Evolutionary conservation across 2,329 filamentous ascomycete species (phyloP).

Genomic region (Orbilia quercus): DNA sequence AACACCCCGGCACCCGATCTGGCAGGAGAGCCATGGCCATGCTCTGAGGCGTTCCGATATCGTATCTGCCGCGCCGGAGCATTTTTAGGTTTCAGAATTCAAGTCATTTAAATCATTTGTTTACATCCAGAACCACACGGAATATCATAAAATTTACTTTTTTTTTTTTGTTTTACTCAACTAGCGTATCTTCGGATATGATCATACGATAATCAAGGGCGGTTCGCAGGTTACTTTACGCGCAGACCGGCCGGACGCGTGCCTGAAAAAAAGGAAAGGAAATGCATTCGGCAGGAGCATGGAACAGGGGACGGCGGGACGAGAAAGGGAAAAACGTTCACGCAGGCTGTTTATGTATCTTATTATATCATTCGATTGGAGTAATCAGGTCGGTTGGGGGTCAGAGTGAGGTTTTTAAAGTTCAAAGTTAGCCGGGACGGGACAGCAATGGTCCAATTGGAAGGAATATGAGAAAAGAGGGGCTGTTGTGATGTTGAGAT

Average conservation of each 20-base stretch:
- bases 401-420: no score
- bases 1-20: slow-evolving; percentile 2
- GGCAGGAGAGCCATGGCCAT: not conserved
- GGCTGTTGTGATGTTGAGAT: not conserved
- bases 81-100: slow-evolving; percentile 2
- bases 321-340: slow-evolving; percentile 10
- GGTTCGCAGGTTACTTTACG: slow-evolving; percentile 20
- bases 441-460: no score
- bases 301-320: slow-evolving; percentile 19
- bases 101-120: no score
- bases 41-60: no score
- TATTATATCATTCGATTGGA: no score
- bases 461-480: no score
- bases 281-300: slow-evolving; percentile 9
- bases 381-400: no score
- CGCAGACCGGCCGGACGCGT: slow-evolving; percentile 26
- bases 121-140: slow-evolving; percentile 10
- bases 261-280: not conserved
- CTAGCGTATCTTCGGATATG: slow-evolving; percentile 39
- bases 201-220: no score
- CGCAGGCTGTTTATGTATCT: no score
- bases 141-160: not conserved
- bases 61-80: not conserved
- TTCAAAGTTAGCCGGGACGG: no score
- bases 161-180: not conserved